A percentile compares a stretch with the other conserved stretches of the same genome.
phyloP scores from a whole-genome alignment of 2,329 filamentous ascomycete species.

The Myriangium duriaei region DNA sequence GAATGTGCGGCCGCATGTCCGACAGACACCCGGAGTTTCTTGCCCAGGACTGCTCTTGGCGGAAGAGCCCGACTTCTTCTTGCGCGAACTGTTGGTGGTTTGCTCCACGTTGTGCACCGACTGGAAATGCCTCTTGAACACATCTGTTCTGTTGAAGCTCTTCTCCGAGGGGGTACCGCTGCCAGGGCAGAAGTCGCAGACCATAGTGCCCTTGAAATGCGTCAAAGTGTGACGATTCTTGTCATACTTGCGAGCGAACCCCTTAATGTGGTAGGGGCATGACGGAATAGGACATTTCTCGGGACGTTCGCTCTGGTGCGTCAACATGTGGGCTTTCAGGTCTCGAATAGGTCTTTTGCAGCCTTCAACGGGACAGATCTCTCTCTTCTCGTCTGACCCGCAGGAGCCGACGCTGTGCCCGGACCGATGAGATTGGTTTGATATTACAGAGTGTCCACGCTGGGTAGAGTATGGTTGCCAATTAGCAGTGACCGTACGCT shows the following conservation, averaged over 20 bases:
- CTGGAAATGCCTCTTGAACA: conserved; percentile 89
- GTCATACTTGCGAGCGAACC: conserved; percentile 90
- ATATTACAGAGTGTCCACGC: conserved; percentile 55
- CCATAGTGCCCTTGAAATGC: conserved; percentile 96
- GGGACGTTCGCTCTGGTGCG: conserved; percentile 77
- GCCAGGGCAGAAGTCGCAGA: conserved; percentile 86
- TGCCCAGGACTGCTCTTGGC: conserved; percentile 56
- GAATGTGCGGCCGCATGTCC: conserved; percentile 78
- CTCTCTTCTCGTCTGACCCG: conserved; percentile 42
- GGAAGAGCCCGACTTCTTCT: conserved; percentile 43
- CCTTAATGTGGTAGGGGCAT: conserved; percentile 85
- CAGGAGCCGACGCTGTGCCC: conserved; percentile 39
- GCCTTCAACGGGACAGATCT: conserved; percentile 67
- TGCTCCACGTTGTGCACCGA: conserved; percentile 88
- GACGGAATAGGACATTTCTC: conserved; percentile 90
- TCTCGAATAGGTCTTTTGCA: conserved; percentile 85
- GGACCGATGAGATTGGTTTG: conserved; percentile 54
- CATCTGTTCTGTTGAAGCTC: conserved; percentile 88
- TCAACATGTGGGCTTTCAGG: conserved; percentile 86
- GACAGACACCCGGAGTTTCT: conserved; percentile 77
- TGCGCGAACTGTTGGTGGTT: conserved; percentile 80
- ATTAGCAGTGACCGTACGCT: conserved; percentile 31
- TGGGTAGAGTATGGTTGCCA: conserved; percentile 40
- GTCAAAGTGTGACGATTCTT: conserved; percentile 90
- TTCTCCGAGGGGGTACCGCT: conserved; percentile 83